These are phyloP conservation scores for Leptodermis oblonga DNA, from an alignment of 257 asterid genomes.

Conservation along the genomic window DNA sequence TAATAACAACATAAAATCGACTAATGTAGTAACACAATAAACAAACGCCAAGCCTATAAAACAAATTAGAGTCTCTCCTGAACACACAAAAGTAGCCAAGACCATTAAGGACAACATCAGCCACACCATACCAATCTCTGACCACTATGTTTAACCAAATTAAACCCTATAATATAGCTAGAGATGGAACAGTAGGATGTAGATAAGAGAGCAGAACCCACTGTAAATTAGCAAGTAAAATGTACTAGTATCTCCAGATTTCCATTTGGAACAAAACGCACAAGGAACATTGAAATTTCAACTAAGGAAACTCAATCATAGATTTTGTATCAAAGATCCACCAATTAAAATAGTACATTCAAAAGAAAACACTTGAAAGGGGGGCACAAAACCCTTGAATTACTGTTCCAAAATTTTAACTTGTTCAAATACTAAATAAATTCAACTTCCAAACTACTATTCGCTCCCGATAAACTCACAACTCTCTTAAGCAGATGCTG, in stretches of 20 bases:
- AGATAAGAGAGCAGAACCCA: background rate
- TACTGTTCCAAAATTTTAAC: background rate
- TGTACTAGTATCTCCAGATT: background rate
- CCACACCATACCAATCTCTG: no score
- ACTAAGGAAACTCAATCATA: background rate
- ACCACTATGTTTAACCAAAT: no score
- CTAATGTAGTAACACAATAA: no score
- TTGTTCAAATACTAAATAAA: background rate
- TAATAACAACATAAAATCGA: no score
- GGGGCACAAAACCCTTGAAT: background rate
- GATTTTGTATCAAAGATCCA: constrained; percentile 8
- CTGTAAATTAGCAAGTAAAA: background rate
- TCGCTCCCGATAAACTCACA: background rate
- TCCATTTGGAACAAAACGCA: background rate
- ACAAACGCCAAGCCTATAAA: no score
- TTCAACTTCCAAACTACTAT: background rate
- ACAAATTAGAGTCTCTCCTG: no score
- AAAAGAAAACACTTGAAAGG: background rate
- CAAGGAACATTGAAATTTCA: background rate
- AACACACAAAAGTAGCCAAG: no score
- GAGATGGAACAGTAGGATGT: no score
- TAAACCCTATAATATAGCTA: no score
- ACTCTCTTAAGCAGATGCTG: constrained; percentile 42
- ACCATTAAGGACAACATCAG: no score
- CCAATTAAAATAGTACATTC: background rate